These are phyloP conservation scores for Microstegium vimineum DNA, from an alignment of 176 grass and related monocot genomes.

Conservation along the genomic window DNA sequence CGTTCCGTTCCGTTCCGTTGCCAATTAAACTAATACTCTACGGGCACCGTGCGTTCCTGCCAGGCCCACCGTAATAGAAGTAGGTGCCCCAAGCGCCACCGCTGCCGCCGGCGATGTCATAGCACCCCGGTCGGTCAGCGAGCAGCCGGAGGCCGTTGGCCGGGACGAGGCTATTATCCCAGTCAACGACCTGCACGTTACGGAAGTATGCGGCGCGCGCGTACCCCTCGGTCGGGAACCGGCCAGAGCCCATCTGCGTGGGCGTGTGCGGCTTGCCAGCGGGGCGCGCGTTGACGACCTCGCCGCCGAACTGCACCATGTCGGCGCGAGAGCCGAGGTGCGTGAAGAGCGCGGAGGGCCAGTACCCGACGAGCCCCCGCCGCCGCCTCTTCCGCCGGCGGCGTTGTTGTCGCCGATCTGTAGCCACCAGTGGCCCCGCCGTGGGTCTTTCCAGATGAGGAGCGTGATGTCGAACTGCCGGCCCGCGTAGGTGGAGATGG, in stretches of 20 bases:
- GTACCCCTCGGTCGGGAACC: constrained; percentile 59
- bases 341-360: constrained; percentile 77
- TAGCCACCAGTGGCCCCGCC: constrained; percentile 86
- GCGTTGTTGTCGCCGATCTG: no score
- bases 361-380: constrained; percentile 69
- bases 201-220: constrained; percentile 69
- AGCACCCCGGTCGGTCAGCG: constrained; percentile 62
- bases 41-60: constrained; percentile 58
- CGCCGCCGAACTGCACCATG: constrained; percentile 93
- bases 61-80: constrained; percentile 88
- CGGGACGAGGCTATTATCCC: constrained; percentile 75
- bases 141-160: constrained; percentile 55
- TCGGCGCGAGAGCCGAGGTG: constrained; percentile 62
- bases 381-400: constrained; percentile 26
- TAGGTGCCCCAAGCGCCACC: constrained; percentile 69
- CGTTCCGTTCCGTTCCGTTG: background rate
- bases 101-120: constrained; percentile 65
- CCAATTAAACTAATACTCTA: background rate
- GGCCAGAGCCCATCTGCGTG: constrained; percentile 83
- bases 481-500: constrained; percentile 42
- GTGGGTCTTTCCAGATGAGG: constrained; percentile 90
- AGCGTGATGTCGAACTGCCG: constrained; percentile 68
- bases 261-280: constrained; percentile 53
- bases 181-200: constrained; percentile 71
- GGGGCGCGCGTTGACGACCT: constrained; percentile 65